Percentiles rank a stretch among this genome's conserved stretches.
These are phyloP conservation scores for Sordariomycetes sp. DNA, from an alignment of 2,329 filamentous ascomycete species.

Conservation along the genomic window DNA sequence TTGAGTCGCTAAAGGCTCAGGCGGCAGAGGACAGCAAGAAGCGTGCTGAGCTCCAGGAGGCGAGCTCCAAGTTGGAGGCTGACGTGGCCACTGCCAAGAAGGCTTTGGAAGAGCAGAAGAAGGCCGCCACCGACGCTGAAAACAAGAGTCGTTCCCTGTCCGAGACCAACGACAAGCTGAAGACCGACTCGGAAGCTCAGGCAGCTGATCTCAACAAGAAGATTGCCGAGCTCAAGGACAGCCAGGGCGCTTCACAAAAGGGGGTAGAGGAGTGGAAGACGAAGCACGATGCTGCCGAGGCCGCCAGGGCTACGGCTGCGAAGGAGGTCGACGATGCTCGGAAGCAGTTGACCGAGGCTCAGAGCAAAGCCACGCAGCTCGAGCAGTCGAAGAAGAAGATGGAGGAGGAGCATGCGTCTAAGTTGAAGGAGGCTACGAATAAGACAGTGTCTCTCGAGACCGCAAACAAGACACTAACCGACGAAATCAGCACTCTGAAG, in stretches of 20 bases:
- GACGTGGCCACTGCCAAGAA: slow-evolving; percentile 11
- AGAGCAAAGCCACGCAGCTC: slow-evolving; percentile 17
- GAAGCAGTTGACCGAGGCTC: slow-evolving; percentile 20
- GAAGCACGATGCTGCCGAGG: slow-evolving; percentile 16
- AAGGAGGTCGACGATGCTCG: slow-evolving; percentile 16
- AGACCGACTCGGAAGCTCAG: slow-evolving; percentile 13
- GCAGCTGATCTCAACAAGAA: slow-evolving; percentile 21
- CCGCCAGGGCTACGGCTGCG: slow-evolving; percentile 12
- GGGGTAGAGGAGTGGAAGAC: slow-evolving; percentile 16
- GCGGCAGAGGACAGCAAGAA: slow-evolving; percentile 20
- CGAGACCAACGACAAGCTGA: slow-evolving; percentile 13
- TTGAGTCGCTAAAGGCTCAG: slow-evolving; percentile 20
- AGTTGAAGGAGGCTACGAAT: neutral
- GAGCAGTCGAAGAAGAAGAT: slow-evolving; percentile 50
- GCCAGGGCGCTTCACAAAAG: slow-evolving; percentile 16
- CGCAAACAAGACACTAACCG: neutral
- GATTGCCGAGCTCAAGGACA: slow-evolving; percentile 19
- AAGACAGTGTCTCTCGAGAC: neutral
- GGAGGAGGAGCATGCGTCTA: neutral
- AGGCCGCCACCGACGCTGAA: slow-evolving; percentile 4
- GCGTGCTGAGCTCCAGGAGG: slow-evolving; percentile 1
- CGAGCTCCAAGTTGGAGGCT: slow-evolving; percentile 9
- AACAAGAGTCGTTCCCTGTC: slow-evolving; percentile 10
- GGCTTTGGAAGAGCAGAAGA: slow-evolving; percentile 5
- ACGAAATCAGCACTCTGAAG: neutral